These are phyloP conservation scores for Daldinia caldariorum DNA, from an alignment of 495 filamentous ascomycete species.

Conservation along the genomic window DNA sequence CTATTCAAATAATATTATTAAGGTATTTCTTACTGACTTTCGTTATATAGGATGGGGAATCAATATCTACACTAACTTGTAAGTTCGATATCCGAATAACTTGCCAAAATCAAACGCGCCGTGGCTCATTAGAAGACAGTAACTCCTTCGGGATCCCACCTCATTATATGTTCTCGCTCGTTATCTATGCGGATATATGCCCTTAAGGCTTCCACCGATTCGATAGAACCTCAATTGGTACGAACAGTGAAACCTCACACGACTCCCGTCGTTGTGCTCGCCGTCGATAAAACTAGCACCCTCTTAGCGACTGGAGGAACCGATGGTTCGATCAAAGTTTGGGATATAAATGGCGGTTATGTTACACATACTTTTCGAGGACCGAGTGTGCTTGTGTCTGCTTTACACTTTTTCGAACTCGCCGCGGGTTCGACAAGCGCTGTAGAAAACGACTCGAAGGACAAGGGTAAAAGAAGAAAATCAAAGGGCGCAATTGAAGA, in stretches of 20 bases:
- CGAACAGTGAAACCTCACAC: constrained; percentile 90
- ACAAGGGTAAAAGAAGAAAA: constrained; percentile 57
- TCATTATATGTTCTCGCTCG: constrained; percentile 90
- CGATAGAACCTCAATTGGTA: constrained; percentile 71
- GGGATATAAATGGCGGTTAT: constrained; percentile 92
- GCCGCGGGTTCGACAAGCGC: constrained; percentile 53
- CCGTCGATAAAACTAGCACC: constrained; percentile 86
- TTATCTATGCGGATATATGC: constrained; percentile 92
- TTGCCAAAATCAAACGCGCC: constrained; percentile 4
- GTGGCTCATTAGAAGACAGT: constrained; percentile 60
- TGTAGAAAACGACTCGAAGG: constrained; percentile 43
- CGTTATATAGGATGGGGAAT: constrained; percentile 81
- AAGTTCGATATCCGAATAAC: constrained; percentile 43
- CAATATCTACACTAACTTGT: constrained; percentile 86
- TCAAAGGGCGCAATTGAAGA: constrained; percentile 56
- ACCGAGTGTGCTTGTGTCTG: constrained; percentile 88
- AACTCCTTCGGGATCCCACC: constrained; percentile 85
- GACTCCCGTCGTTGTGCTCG: constrained; percentile 84
- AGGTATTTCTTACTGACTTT: constrained; percentile 3
- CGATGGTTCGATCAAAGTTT: constrained; percentile 93
- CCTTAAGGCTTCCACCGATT: constrained; percentile 64
- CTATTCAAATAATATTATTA: background rate
- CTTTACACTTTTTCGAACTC: constrained; percentile 89
- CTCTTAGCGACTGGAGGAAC: constrained; percentile 90
- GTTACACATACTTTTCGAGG: constrained; percentile 95